Evolutionary conservation across 106 monocot species (phyloP).

Genomic region (Posidonia australis): DNA sequence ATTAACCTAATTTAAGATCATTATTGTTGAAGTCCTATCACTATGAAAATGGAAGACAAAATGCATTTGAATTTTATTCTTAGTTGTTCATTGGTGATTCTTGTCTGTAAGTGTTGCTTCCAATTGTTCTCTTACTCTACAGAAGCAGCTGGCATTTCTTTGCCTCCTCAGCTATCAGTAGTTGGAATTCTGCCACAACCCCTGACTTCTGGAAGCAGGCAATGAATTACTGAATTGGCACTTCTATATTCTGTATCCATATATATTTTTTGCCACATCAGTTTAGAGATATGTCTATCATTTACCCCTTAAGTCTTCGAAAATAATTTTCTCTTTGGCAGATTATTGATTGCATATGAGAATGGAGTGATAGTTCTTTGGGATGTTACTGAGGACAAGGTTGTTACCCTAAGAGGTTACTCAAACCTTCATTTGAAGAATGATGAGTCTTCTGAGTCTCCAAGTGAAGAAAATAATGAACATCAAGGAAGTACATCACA

Average conservation of each 20-base stretch:
- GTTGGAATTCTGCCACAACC: conserved; percentile 93
- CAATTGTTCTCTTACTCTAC: conserved; percentile 14
- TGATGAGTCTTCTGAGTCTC: conserved; percentile 21
- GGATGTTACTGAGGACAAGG: conserved; percentile 51
- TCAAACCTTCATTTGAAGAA: conserved; percentile 50
- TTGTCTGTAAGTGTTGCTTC: background rate
- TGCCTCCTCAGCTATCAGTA: conserved; percentile 41
- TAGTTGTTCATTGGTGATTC: background rate
- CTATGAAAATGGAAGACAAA: no score
- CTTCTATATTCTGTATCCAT: no score
- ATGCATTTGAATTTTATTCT: no score
- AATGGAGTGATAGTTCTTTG: conserved; percentile 78
- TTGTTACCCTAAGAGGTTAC: conserved; percentile 48
- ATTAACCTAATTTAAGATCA: no score
- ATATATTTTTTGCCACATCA: no score
- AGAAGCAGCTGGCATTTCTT: conserved; percentile 65
- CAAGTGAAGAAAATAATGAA: conserved; percentile 14
- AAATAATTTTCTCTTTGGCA: conserved; percentile 30
- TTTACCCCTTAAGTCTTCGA: background rate
- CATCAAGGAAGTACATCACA: conserved; percentile 12
- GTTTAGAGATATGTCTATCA: background rate
- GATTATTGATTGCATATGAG: conserved; percentile 87
- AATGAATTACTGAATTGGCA: background rate
- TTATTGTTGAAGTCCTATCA: no score
- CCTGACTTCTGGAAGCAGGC: conserved; percentile 65